phyloP scores from a whole-genome alignment of 2,329 filamentous ascomycete species.

The Cladosporium sp. region DNA sequence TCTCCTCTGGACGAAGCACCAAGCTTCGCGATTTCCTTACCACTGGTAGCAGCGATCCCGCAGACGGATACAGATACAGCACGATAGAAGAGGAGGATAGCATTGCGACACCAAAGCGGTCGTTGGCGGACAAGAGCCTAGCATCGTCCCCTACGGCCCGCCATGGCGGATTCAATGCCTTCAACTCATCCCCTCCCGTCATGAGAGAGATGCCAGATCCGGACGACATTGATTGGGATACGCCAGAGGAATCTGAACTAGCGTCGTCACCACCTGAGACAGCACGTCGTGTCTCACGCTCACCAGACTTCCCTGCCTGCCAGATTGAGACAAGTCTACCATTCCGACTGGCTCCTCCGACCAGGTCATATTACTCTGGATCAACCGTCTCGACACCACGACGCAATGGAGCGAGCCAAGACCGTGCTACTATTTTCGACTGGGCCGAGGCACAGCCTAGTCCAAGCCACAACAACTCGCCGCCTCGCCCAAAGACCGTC shows the following conservation, averaged over 20 bases:
- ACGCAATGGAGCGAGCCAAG: conserved; percentile 38
- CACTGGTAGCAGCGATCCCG: conserved; percentile 41
- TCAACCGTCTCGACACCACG: conserved; percentile 41
- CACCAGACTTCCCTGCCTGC: not conserved
- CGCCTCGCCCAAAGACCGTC: conserved; percentile 70
- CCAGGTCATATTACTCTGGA: conserved; percentile 29
- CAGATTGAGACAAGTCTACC: conserved; percentile 19
- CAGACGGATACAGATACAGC: conserved; percentile 42
- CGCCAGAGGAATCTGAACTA: conserved; percentile 32
- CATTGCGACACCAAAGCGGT: conserved; percentile 49
- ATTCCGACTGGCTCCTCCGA: conserved; percentile 29
- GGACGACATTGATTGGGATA: conserved; percentile 39
- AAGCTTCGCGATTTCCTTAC: conserved; percentile 51
- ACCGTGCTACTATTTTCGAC: conserved; percentile 69
- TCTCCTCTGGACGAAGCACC: conserved; percentile 36
- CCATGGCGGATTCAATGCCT: conserved; percentile 33
- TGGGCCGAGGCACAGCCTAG: conserved; percentile 68
- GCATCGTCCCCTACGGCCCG: conserved; percentile 39
- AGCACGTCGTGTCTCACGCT: conserved; percentile 4
- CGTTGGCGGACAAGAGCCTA: conserved; percentile 39
- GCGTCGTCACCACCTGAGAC: conserved; percentile 19
- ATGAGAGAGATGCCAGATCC: conserved; percentile 43
- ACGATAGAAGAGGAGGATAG: conserved; percentile 54
- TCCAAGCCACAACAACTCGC: conserved; percentile 64
- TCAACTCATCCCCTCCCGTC: conserved; percentile 48